Conservation (phyloP, 2,329 filamentous ascomycete species). For the Cyclaneusma minus region DNA sequence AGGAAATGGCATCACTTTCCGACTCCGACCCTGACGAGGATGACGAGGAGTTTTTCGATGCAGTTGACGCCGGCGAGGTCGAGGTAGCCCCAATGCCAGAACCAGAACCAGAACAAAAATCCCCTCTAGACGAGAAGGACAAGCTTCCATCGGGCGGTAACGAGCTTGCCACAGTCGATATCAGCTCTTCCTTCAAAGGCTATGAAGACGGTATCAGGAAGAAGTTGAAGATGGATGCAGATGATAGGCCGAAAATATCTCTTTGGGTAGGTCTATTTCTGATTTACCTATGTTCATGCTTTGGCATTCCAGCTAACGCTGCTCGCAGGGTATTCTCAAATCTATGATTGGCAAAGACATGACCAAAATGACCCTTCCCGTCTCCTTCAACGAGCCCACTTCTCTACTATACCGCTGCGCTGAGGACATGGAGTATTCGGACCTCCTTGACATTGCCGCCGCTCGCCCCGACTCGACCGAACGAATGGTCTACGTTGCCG, state of each 20-base stretch:
- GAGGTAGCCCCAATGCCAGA: constrained; percentile 57
- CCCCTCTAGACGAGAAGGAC: constrained; percentile 22
- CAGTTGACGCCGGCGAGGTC: constrained; percentile 83
- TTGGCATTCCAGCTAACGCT: constrained; percentile 10
- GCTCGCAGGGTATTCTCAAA: constrained; percentile 70
- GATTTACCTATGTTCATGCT: background rate
- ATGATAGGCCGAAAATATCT: constrained; percentile 84
- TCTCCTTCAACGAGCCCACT: constrained; percentile 97
- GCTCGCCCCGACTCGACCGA: constrained; percentile 78
- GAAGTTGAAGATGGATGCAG: constrained; percentile 74
- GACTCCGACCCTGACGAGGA: constrained; percentile 64
- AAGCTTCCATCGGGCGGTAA: too few species aligned
- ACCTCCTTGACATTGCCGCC: constrained; percentile 77
- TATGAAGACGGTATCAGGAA: constrained; percentile 81
- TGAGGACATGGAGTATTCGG: constrained; percentile 96
- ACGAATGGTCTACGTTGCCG: constrained; percentile 84
- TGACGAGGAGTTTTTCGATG: constrained; percentile 93
- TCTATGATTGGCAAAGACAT: constrained; percentile 99
- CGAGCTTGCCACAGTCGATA: constrained; percentile 36
- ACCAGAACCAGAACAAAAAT: constrained; percentile 15
- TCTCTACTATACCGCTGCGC: constrained; percentile 87
- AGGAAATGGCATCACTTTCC: constrained; percentile 58
- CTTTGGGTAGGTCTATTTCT: constrained; percentile 60
- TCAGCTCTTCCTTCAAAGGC: constrained; percentile 66
- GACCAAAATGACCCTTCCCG: constrained; percentile 98